Percentiles rank a stretch among this genome's conserved stretches.
phyloP scores from a whole-genome alignment of 2,329 filamentous ascomycete genomes.

The Xenoacremonium recifei region DNA sequence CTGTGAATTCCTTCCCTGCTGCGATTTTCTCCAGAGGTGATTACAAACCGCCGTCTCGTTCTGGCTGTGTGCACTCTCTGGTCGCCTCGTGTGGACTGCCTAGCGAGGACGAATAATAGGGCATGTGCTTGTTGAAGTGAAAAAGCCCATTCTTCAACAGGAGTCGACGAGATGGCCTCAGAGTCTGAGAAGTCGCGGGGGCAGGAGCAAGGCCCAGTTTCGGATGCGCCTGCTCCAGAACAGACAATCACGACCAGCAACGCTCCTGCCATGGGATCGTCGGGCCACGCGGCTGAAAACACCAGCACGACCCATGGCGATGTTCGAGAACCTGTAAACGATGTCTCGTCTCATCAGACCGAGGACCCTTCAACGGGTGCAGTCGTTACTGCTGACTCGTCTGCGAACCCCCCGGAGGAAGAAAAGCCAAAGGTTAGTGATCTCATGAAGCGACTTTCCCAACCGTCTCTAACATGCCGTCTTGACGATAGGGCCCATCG shows the following conservation, averaged over 20 bases:
- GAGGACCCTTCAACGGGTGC: too few relatives aligned
- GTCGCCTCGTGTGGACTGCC: too few relatives aligned
- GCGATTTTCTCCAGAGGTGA: neutral
- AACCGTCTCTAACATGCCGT: conserved; percentile 7
- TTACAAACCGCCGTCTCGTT: too few relatives aligned
- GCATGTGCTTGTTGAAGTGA: neutral
- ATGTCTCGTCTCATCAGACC: too few relatives aligned
- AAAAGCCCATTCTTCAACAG: neutral
- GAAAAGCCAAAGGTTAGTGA: conserved; percentile 15
- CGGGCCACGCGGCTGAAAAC: neutral
- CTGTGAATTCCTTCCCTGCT: neutral
- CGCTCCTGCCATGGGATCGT: neutral
- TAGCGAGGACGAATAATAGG: too few relatives aligned
- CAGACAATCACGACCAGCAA: neutral
- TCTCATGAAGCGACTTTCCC: neutral
- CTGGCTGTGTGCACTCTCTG: neutral
- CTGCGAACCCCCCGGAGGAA: too few relatives aligned
- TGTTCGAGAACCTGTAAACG: too few relatives aligned
- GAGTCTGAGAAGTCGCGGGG: neutral
- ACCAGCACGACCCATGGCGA: too few relatives aligned
- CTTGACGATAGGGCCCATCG: conserved; percentile 10
- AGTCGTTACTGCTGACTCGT: too few relatives aligned
- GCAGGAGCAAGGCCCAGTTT: neutral
- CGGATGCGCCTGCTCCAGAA: neutral
- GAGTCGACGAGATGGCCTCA: neutral